Conservation (phyloP, 768 basidiomycete species). For the Phanerochaete carnosa region DNA sequence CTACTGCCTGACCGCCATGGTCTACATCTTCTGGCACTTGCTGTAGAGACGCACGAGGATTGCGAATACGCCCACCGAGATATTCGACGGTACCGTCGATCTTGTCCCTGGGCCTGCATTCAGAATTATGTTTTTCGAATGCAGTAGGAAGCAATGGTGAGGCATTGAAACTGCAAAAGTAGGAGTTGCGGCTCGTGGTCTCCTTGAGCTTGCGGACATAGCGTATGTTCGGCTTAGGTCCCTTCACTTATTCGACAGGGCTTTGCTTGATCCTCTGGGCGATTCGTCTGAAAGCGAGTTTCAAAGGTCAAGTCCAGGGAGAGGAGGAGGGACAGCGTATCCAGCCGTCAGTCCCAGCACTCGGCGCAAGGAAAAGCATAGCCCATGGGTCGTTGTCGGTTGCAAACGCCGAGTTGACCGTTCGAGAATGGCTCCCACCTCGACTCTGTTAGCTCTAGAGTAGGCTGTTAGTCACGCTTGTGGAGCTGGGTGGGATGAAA, state of each 20-base stretch:
- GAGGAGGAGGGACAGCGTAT: too few relatives aligned
- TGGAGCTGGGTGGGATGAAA: too few relatives aligned
- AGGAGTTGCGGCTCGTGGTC: slow-evolving; percentile 87
- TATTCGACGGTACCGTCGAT: slow-evolving; percentile 54
- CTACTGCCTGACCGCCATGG: slow-evolving; percentile 86
- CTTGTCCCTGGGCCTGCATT: slow-evolving; percentile 67
- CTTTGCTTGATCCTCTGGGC: slow-evolving; percentile 31
- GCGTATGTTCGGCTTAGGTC: slow-evolving; percentile 93
- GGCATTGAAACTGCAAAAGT: slow-evolving; percentile 99
- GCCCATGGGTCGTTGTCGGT: too few relatives aligned
- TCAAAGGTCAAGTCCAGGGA: too few relatives aligned
- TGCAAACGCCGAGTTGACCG: too few relatives aligned
- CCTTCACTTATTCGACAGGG: slow-evolving; percentile 53
- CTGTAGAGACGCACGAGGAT: slow-evolving; percentile 83
- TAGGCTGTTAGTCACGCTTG: too few relatives aligned
- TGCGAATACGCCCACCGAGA: slow-evolving; percentile 90
- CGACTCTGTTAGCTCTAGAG: too few relatives aligned
- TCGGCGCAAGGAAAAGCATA: too few relatives aligned
- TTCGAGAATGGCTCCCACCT: too few relatives aligned
- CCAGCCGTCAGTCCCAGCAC: too few relatives aligned
- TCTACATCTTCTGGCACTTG: slow-evolving; percentile 91
- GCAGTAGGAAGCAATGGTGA: slow-evolving; percentile 71
- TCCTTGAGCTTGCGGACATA: slow-evolving; percentile 83
- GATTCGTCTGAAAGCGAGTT: too few relatives aligned
- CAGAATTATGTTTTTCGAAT: slow-evolving; percentile 68